Base-by-base conservation (phyloP, 2,329 filamentous ascomycete species). In the Curvularia verruculosa region DNA sequence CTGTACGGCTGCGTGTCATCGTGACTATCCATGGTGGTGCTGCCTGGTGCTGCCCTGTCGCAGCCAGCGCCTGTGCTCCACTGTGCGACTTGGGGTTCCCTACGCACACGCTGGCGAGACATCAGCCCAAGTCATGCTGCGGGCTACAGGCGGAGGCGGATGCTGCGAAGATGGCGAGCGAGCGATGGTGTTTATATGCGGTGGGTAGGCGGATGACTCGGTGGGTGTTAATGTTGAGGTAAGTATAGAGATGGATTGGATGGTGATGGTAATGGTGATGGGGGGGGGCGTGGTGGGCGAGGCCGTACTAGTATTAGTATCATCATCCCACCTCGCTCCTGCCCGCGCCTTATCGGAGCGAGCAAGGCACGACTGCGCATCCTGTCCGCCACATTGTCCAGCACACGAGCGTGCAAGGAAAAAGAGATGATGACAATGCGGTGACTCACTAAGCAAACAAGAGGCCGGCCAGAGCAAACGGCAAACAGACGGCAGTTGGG, bases 71-170 rank as follows among this genome's bases (percentile, higher is more conserved):
- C 45, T 54, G 49, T 49, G 36, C 48, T 49, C 44, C 15, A 43
- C 23, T 36, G 57, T 65, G 59, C 57, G 49, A 63, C 61, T 28
- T 19, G 36, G 49, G 13, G 28, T 36, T 37, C 24, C 36, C 36
- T 18, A 28, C 31, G 48, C 23, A 54, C 34, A 51, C 47, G 55
- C 15, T 37, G 41, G 24, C 50, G 52, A 49, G 28, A 45, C 49
- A 39, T 10, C 46, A 49, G 54, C 37, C 49, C 34, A 40, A 48
- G 43, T 29, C 26, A 29, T 10, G 23, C n/a, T 41, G 21, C 4
- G 19, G 5, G 13, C 5, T n/a, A 19, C 36, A 23, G 37, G 28
- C 10, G 12, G 31, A 34, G 15, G 13, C 13, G 12, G 12, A 2
- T 15, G 31, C 31, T 34, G 31, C 31, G 6, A 5, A n/a, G 15